phyloP scores from a whole-genome alignment of 2,329 filamentous ascomycete species.

The Hypoxylon rubiginosum region DNA sequence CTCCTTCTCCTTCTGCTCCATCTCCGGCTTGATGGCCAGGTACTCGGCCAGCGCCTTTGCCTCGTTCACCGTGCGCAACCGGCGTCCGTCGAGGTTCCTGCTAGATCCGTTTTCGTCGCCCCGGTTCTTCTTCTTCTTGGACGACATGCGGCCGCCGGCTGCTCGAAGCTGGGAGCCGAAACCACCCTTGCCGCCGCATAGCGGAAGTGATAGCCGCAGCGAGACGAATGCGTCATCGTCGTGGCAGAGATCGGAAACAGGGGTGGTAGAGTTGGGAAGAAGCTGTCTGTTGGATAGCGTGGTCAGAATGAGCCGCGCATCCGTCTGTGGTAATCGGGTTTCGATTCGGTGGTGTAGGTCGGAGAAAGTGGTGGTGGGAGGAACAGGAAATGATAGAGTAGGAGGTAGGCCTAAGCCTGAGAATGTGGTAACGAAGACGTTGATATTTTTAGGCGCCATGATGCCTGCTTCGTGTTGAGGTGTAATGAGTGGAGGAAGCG shows the following conservation, averaged over 20 bases:
- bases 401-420: slow-evolving; percentile 84
- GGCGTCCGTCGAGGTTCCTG: slow-evolving; percentile 90
- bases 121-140: slow-evolving; percentile 86
- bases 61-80: slow-evolving; percentile 91
- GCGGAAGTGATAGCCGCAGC: slow-evolving; percentile 81
- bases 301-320: slow-evolving; percentile 79
- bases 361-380: slow-evolving; percentile 72
- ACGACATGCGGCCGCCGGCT: slow-evolving; percentile 97
- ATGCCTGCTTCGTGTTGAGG: slow-evolving; percentile 53
- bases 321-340: slow-evolving; percentile 70
- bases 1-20: slow-evolving; percentile 95
- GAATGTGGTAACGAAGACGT: slow-evolving; percentile 88
- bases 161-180: slow-evolving; percentile 98
- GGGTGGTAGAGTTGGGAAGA: slow-evolving; percentile 62
- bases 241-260: slow-evolving; percentile 72
- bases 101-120: slow-evolving; percentile 90
- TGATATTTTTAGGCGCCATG: slow-evolving; percentile 74
- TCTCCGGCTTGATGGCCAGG: slow-evolving; percentile 93
- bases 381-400: slow-evolving; percentile 83
- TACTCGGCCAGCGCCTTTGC: slow-evolving; percentile 97
- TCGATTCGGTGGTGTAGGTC: slow-evolving; percentile 75
- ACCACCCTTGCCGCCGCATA: slow-evolving; percentile 95
- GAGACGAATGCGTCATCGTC: slow-evolving; percentile 78
- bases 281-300: slow-evolving; percentile 84
- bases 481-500: slow-evolving; percentile 28